Evolutionary conservation across 805 yeast genomes (phyloP).

Genomic region (Wickerhamiella bombiphila): DNA sequence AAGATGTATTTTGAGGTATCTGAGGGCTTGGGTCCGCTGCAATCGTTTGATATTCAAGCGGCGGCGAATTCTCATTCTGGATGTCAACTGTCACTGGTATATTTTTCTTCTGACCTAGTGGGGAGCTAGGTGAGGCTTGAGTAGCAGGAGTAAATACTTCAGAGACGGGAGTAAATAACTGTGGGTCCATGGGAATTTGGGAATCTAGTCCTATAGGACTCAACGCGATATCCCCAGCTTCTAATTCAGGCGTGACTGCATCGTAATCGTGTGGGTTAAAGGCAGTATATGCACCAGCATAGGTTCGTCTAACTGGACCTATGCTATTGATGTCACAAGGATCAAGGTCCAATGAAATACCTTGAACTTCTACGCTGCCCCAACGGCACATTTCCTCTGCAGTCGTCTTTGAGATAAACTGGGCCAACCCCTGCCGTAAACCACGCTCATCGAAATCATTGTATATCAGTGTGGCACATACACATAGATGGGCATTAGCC

Average conservation of each 20-base stretch:
- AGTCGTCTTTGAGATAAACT: constrained; percentile 1
- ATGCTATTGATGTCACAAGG: constrained; percentile 9
- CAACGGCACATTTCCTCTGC: constrained; percentile 1
- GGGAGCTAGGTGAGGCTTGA: background rate
- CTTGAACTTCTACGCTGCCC: constrained; percentile 2
- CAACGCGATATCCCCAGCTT: background rate
- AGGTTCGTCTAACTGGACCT: constrained; percentile 7
- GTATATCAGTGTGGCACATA: constrained; percentile 8
- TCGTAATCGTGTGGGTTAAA: constrained; percentile 3
- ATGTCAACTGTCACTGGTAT: background rate
- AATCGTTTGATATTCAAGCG: background rate
- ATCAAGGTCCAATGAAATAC: constrained; percentile 2
- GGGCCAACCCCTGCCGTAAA: constrained; percentile 10
- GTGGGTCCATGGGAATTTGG: too few species aligned
- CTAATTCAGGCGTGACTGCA: background rate
- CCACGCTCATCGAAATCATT: constrained; percentile 11
- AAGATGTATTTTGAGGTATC: too few species aligned
- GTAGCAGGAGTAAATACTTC: background rate
- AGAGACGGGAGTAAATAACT: background rate
- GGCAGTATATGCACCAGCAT: constrained; percentile 10
- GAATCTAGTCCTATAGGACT: background rate
- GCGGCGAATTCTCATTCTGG: background rate
- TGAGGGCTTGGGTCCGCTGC: background rate
- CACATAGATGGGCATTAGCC: constrained; percentile 1
- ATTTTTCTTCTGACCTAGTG: background rate